phyloP scores from a whole-genome alignment of 2,329 filamentous ascomycete species.

The Calonectria montana region DNA sequence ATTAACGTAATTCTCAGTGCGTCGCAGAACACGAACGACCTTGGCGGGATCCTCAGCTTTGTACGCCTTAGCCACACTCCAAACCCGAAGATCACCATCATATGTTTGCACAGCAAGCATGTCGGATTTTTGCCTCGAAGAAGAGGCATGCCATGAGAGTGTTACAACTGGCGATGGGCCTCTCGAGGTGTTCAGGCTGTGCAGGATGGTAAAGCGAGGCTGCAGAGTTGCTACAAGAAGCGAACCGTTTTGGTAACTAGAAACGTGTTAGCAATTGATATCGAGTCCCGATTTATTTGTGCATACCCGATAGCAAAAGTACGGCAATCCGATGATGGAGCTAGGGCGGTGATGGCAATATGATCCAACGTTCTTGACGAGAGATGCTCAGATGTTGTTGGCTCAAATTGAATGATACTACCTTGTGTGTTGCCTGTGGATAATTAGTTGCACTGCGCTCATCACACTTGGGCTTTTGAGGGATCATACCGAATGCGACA shows the following conservation, averaged over 20 bases:
- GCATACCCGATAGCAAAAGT: constrained; percentile 95
- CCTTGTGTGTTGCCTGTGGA: constrained; percentile 86
- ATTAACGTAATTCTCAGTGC: constrained; percentile 76
- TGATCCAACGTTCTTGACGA: constrained; percentile 90
- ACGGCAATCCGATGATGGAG: constrained; percentile 88
- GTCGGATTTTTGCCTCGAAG: constrained; percentile 94
- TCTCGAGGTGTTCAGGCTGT: constrained; percentile 88
- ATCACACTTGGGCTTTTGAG: background rate
- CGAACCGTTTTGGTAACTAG: constrained; percentile 93
- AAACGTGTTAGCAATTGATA: constrained; percentile 19
- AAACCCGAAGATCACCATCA: constrained; percentile 92
- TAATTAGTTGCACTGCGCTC: constrained; percentile 27
- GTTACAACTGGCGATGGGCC: constrained; percentile 88
- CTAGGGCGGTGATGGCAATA: constrained; percentile 93
- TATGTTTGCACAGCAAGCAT: constrained; percentile 95
- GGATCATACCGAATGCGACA: constrained; percentile 86
- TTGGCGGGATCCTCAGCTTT: constrained; percentile 81
- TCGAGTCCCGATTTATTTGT: background rate
- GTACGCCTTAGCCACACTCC: constrained; percentile 91
- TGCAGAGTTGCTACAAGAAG: constrained; percentile 90
- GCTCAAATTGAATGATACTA: constrained; percentile 94
- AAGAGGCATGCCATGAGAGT: constrained; percentile 95
- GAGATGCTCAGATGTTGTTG: constrained; percentile 90
- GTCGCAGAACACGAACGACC: constrained; percentile 87
- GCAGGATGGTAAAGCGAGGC: constrained; percentile 92